Evolutionary conservation across 805 yeast genomes (phyloP), one percentile per base, ranked within the genome.

Genomic region (Pichia exigua): DNA sequence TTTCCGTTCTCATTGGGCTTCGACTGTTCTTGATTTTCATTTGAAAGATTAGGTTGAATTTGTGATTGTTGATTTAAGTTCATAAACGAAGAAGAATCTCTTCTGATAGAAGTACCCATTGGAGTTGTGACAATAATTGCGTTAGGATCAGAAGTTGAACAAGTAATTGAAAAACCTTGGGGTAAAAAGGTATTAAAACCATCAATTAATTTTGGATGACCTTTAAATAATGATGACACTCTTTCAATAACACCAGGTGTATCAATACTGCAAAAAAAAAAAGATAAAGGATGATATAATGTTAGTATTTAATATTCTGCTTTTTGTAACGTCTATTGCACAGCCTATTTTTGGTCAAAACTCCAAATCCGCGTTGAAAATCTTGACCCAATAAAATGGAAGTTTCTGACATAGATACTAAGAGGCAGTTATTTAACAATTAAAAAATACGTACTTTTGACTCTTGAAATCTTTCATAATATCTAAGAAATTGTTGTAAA

Each of bases 381-480:
- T 8, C 9, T 17, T 35, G 11, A n/a, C 7, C 18, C 18, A 35
- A 35, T 35, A 27, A 30, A 20, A 24, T 27, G 26, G 18, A n/a
- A 26, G 24, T 42, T 22, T 20, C 26, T 22, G 44, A 12, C 18
- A 20, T 20, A n/a, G 4, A 30, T 11, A 9, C 3, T 13, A 12
- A 13, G 12, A 30, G 35, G 12, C 35, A 13, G 17, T 13, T 13
- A 30, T 13, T 30, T 30, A 12, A 3, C n/a, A 2, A 39, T 21
- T 18, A 27, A 21, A 26, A 18, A 18, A 57, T 48, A 73, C 81
- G 55, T 68, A 77, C 82, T 82, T 81, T 72, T 92, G 97, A 49
- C 95, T 85, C 73, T 95, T 95, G 73, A 94, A 95, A 65, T 95
- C 99, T 73, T 95, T 95, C 99, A 94, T 94, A 57, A 94, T 92